A percentile compares a stretch with the other conserved stretches of the same genome.
Conservation (phyloP, 768 basidiomycete species). For the Leccinum imitatum region DNA sequence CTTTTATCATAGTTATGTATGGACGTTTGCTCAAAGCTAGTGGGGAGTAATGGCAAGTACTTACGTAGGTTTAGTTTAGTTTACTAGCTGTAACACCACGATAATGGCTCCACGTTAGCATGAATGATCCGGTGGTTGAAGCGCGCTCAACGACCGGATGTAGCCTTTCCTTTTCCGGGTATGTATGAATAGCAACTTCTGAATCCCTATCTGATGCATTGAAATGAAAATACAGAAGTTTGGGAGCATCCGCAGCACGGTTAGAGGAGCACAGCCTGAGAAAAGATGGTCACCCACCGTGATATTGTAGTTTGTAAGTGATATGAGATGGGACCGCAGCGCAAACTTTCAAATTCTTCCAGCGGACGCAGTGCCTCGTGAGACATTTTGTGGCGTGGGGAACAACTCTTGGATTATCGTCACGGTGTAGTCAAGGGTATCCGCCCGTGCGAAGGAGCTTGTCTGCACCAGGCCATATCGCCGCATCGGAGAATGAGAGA, state of each 20-base stretch:
- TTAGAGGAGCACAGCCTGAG: background rate
- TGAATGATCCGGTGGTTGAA: background rate
- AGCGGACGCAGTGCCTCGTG: background rate
- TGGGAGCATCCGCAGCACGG: background rate
- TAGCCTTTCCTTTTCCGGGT: background rate
- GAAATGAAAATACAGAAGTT: background rate
- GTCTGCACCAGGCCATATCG: background rate
- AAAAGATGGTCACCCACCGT: background rate
- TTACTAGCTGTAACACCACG: no score
- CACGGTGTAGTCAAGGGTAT: no score
- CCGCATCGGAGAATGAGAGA: background rate
- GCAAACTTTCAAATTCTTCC: background rate
- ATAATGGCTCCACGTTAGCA: no score
- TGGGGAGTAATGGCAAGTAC: no score
- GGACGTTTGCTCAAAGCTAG: no score
- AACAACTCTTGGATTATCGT: background rate
- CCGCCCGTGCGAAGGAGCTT: background rate
- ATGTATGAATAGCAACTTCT: background rate
- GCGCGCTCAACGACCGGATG: background rate
- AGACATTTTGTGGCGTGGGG: background rate
- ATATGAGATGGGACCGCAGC: background rate
- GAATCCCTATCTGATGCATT: background rate
- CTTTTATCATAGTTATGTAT: background rate
- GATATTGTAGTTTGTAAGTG: background rate
- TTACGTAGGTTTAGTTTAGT: no score